phyloP scores from a whole-genome alignment of 2,329 filamentous ascomycete species.

The Cercospora zeina region DNA sequence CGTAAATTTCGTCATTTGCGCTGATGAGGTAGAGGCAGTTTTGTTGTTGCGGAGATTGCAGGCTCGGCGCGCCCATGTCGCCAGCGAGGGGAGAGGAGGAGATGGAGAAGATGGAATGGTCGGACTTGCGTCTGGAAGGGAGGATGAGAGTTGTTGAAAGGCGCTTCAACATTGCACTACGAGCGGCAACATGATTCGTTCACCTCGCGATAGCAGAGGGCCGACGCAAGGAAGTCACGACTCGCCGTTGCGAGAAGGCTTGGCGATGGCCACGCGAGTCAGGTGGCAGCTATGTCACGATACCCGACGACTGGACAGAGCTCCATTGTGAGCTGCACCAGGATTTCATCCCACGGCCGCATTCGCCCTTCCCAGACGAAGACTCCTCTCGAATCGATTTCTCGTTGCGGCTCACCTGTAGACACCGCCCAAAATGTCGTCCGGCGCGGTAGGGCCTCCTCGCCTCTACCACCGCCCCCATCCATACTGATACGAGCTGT shows the following conservation, averaged over 20 bases:
- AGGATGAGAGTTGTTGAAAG: slow-evolving; percentile 21
- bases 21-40: slow-evolving; percentile 55
- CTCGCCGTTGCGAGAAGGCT: background rate
- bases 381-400: background rate
- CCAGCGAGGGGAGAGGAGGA: slow-evolving; percentile 17
- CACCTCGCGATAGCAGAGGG: slow-evolving; percentile 6
- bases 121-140: slow-evolving; percentile 28
- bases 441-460: slow-evolving; percentile 30
- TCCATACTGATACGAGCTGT: background rate
- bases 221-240: slow-evolving; percentile 17
- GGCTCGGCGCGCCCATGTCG: slow-evolving; percentile 22
- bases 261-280: background rate
- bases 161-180: slow-evolving; percentile 13
- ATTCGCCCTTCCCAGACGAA: background rate
- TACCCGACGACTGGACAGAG: background rate
- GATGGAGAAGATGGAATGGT: slow-evolving; percentile 18
- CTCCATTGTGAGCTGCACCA: slow-evolving; percentile 3
- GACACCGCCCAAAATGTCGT: slow-evolving; percentile 30
- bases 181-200: background rate
- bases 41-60: slow-evolving; percentile 22
- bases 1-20: slow-evolving; percentile 90
- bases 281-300: slow-evolving; percentile 3
- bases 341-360: background rate
- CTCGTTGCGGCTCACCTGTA: background rate
- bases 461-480: background rate